A percentile compares a stretch with the other conserved stretches of the same genome.
Evolutionary conservation across 2,329 filamentous ascomycete genomes (phyloP).

Genomic region (Pseudocercospora cruenta): DNA sequence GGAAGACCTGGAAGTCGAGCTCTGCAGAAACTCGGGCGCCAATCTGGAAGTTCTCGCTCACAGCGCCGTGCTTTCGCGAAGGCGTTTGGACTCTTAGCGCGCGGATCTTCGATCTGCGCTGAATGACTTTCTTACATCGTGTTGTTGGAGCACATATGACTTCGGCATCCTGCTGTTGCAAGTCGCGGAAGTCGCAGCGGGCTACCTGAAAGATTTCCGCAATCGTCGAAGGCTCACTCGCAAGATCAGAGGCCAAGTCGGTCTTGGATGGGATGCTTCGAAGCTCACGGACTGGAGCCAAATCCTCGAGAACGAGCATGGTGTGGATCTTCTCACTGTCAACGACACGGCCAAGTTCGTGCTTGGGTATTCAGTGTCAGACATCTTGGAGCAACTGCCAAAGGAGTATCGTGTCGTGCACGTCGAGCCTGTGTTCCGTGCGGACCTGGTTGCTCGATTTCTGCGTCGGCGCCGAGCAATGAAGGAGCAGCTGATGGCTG

Average conservation of each 20-base stretch:
- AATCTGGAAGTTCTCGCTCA: background rate
- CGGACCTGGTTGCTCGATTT: slow-evolving; percentile 20
- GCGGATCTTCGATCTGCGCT: background rate
- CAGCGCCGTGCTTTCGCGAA: slow-evolving; percentile 1
- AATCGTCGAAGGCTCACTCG: background rate
- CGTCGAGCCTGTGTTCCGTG: slow-evolving; percentile 26
- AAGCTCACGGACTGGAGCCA: background rate
- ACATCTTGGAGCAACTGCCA: slow-evolving; percentile 12
- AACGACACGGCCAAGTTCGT: slow-evolving; percentile 21
- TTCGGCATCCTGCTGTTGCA: slow-evolving; percentile 1
- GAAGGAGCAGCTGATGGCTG: slow-evolving; percentile 2
- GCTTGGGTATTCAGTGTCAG: slow-evolving; percentile 19
- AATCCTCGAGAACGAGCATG: slow-evolving; percentile 9
- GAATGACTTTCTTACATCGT: background rate
- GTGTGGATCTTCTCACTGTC: slow-evolving; percentile 17
- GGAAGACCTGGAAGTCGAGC: slow-evolving; percentile 1
- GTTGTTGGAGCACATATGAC: background rate
- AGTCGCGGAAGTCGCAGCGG: background rate
- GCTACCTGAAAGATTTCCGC: background rate
- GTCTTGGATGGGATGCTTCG: slow-evolving; percentile 1
- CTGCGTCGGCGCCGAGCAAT: slow-evolving; percentile 7
- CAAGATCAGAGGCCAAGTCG: background rate
- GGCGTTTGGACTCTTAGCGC: background rate
- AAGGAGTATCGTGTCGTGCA: slow-evolving; percentile 19
- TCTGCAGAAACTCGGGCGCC: background rate